Conservation (phyloP, 192 early-diverging fungal species). For the Phycomyces blakesleeanus region DNA sequence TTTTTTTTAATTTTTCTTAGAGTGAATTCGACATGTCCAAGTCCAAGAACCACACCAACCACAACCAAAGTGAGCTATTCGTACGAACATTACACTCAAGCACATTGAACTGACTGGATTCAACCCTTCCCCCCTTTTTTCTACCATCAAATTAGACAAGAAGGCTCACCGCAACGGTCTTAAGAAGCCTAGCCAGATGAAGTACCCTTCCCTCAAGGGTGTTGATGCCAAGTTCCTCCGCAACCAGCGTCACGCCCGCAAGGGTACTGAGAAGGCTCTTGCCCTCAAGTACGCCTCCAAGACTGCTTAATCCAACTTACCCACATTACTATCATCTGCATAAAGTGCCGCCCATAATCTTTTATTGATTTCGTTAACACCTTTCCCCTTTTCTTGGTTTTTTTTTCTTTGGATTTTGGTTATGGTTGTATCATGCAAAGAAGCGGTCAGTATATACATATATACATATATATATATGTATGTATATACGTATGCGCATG, state of each 20-base stretch:
- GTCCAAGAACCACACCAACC: constrained; percentile 99
- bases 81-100: no score
- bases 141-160: constrained; percentile 61
- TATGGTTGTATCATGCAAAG: no score
- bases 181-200: constrained; percentile 91
- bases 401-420: no score
- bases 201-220: constrained; percentile 90
- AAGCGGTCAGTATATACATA: no score
- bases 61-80: constrained; percentile 93
- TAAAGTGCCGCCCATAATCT: no score
- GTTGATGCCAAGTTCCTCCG: constrained; percentile 92
- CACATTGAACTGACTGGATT: no score
- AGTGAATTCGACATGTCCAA: constrained; percentile 63
- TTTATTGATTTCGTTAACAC: no score
- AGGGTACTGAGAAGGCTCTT: constrained; percentile 51
- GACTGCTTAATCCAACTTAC: not conserved
- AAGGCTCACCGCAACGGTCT: constrained; percentile 99
- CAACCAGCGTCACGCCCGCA: constrained; percentile 96
- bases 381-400: no score
- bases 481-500: no score
- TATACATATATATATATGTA: no score
- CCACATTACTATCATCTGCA: not conserved
- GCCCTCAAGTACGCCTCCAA: constrained; percentile 19
- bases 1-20: no score
- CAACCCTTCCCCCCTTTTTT: not conserved